phyloP scores from a whole-genome alignment of 768 basidiomycete genomes.

The Dacryopinax spathularia region DNA sequence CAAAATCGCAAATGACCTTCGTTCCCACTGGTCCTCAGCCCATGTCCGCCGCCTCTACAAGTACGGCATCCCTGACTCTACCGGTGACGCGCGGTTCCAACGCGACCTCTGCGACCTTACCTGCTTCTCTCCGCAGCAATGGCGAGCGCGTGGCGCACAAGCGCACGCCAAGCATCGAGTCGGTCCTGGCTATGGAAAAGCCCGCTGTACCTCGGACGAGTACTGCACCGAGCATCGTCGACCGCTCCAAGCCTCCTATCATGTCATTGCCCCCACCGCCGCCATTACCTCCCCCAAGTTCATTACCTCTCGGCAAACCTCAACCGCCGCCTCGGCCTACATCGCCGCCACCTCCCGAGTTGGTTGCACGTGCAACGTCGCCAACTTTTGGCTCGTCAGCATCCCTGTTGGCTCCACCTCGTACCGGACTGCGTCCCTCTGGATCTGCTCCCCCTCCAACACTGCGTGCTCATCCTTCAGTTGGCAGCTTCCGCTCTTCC shows the following conservation, averaged over 20 bases:
- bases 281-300: slow-evolving; percentile 21
- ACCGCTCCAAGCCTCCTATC: neutral
- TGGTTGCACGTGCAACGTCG: slow-evolving; percentile 82
- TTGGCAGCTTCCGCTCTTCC: neutral
- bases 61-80: neutral
- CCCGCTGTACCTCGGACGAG: neutral
- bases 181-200: neutral
- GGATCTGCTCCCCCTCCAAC: neutral
- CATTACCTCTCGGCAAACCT: slow-evolving; percentile 50
- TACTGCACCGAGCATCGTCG: neutral
- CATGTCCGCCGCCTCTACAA: neutral
- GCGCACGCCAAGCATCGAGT: neutral
- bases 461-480: neutral
- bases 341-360: slow-evolving; percentile 84
- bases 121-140: neutral
- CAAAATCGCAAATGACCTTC: slow-evolving; percentile 13
- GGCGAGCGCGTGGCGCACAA: neutral
- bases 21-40: neutral
- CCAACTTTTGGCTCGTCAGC: slow-evolving; percentile 49
- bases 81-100: neutral
- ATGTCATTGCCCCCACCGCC: slow-evolving; percentile 25
- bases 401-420: neutral
- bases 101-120: neutral
- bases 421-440: neutral
- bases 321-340: slow-evolving; percentile 78